Evolutionary conservation across 352 stramenopile genomes (phyloP).

Genomic region (Phytophthora ohioensis): DNA sequence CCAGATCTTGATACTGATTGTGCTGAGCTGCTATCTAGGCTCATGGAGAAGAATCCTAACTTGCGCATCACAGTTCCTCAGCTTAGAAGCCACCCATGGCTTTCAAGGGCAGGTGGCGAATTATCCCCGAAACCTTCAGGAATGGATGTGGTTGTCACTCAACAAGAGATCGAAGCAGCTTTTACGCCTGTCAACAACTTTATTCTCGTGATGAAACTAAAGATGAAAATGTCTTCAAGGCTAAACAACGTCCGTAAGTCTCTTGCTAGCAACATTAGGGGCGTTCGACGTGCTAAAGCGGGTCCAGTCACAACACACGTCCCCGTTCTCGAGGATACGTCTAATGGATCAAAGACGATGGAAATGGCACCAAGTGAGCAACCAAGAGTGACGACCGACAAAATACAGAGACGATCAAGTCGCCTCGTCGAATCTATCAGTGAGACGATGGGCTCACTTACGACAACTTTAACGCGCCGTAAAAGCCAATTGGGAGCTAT

Average conservation of each 20-base stretch:
- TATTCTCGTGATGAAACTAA: conserved; percentile 80
- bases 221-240: conserved; percentile 74
- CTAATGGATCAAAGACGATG: conserved; percentile 1
- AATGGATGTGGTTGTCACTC: conserved; percentile 51
- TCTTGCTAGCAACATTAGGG: conserved; percentile 23
- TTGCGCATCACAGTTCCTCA: conserved; percentile 62
- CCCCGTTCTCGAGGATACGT: background rate
- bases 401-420: conserved; percentile 27
- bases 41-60: conserved; percentile 70
- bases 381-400: background rate
- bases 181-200: conserved; percentile 88
- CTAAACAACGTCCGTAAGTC: conserved; percentile 51
- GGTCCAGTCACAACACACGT: conserved; percentile 22
- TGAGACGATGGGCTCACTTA: conserved; percentile 24
- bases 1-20: conserved; percentile 53
- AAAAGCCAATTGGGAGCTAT: conserved; percentile 25
- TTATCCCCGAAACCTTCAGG: conserved; percentile 2
- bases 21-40: conserved; percentile 45
- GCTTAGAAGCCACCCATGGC: conserved; percentile 66
- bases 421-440: conserved; percentile 21
- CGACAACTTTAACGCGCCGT: conserved; percentile 18
- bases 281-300: background rate
- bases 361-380: conserved; percentile 31
- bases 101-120: conserved; percentile 21
- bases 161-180: conserved; percentile 74